A percentile compares a stretch with the other conserved stretches of the same genome.
Conservation (phyloP, 257 asterid genomes). For the Primulina huaijiensis region DNA sequence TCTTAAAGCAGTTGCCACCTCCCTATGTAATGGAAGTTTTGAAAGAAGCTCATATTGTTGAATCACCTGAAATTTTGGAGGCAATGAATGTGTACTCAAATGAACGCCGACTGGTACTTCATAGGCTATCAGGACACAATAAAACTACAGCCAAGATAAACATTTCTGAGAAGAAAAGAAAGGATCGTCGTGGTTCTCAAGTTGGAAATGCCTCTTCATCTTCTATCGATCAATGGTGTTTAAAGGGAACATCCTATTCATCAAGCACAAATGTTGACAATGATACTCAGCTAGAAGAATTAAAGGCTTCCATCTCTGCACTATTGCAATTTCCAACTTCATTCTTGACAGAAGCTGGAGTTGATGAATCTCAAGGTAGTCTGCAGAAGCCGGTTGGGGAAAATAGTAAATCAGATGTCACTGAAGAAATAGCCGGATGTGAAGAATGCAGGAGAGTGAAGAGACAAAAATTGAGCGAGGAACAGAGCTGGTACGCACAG, state of each 20-base stretch:
- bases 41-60: constrained; percentile 64
- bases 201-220: constrained; percentile 47
- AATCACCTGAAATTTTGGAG: constrained; percentile 48
- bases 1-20: constrained; percentile 86
- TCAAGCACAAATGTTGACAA: constrained; percentile 31
- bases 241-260: constrained; percentile 37
- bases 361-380: constrained; percentile 55
- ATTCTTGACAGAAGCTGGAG: constrained; percentile 39
- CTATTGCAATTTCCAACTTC: constrained; percentile 64
- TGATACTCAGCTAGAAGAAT: constrained; percentile 59
- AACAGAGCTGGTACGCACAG: constrained; percentile 48
- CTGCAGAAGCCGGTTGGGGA: constrained; percentile 45
- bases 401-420: constrained; percentile 41
- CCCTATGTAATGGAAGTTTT: constrained; percentile 57
- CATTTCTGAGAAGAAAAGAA: constrained; percentile 45
- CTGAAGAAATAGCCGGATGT: constrained; percentile 85
- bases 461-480: constrained; percentile 79
- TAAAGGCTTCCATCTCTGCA: constrained; percentile 61
- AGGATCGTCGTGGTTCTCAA: constrained; percentile 32
- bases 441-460: constrained; percentile 89
- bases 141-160: constrained; percentile 34
- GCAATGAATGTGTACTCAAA: constrained; percentile 62
- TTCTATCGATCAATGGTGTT: constrained; percentile 52
- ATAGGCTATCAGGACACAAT: constrained; percentile 46
- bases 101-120: constrained; percentile 80